These are phyloP conservation scores for Epichloe amarillans DNA, from an alignment of 2,329 filamentous ascomycete species.

Conservation along the genomic window DNA sequence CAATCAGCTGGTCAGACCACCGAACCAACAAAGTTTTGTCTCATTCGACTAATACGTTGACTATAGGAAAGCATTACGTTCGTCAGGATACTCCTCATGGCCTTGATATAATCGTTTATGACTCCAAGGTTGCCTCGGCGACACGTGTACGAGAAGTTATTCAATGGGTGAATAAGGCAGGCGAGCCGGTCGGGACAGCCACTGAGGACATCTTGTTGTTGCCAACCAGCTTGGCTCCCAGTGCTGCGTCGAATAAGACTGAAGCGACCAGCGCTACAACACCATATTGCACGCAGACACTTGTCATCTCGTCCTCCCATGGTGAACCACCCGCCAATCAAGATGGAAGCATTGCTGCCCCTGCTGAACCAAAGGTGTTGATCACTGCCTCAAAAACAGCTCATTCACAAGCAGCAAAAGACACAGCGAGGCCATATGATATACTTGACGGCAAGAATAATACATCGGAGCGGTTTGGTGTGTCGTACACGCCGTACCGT, in stretches of 20 bases:
- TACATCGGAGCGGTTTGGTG: slow-evolving; percentile 20
- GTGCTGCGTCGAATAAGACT: not conserved
- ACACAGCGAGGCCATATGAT: not conserved
- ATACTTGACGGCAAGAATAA: not conserved
- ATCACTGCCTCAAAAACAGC: not conserved
- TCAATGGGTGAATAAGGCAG: slow-evolving; percentile 47
- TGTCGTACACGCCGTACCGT: slow-evolving; percentile 37
- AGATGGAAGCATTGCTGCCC: not conserved
- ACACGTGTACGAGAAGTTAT: slow-evolving; percentile 35
- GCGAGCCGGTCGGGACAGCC: slow-evolving; percentile 33
- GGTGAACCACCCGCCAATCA: not conserved
- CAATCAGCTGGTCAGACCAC: not conserved
- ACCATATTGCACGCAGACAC: slow-evolving; percentile 1
- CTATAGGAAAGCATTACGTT: not conserved
- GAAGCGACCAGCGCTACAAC: not conserved
- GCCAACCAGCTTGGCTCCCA: slow-evolving; percentile 5
- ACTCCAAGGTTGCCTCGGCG: slow-evolving; percentile 22
- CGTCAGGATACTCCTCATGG: not conserved
- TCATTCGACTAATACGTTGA: not conserved
- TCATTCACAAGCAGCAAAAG: not conserved
- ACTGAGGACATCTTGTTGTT: slow-evolving; percentile 21
- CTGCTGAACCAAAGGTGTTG: no score
- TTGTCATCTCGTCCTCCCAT: not conserved
- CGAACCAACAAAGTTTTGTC: not conserved
- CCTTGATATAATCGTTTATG: slow-evolving; percentile 20